These are phyloP conservation scores for Coemansia sp. DNA, from an alignment of 192 early-diverging fungal genomes.

Conservation along the genomic window DNA sequence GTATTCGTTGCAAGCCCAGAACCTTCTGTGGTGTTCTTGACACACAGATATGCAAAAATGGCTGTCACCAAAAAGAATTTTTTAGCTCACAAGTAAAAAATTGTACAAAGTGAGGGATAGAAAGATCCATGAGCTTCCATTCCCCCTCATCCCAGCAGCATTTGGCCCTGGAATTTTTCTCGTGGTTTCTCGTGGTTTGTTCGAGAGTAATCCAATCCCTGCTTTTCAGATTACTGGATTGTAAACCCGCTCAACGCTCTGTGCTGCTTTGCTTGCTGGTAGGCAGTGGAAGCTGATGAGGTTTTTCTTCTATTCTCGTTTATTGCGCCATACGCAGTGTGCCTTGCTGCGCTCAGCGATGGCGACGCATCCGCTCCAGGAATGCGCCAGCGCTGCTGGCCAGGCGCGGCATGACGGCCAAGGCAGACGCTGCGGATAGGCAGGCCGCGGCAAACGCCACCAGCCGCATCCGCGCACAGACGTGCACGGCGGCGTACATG, in stretches of 20 bases:
- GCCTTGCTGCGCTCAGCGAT: too few relatives aligned
- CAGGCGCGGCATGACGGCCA: conserved; percentile 1
- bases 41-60: not conserved
- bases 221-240: too few relatives aligned
- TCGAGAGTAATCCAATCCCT: too few relatives aligned
- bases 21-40: conserved; percentile 14
- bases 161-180: too few relatives aligned
- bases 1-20: conserved; percentile 4
- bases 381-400: not conserved
- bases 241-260: too few relatives aligned
- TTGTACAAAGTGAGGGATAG: conserved; percentile 3
- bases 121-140: conserved; percentile 41
- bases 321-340: too few relatives aligned
- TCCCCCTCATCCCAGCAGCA: conserved; percentile 14
- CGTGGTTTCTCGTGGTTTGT: too few relatives aligned
- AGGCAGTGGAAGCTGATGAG: too few relatives aligned
- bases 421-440: not conserved
- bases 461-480: conserved; percentile 4
- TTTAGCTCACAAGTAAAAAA: not conserved
- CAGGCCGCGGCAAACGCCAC: not conserved
- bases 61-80: conserved; percentile 5
- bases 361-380: too few relatives aligned
- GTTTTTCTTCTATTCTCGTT: too few relatives aligned
- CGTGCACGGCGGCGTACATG: conserved; percentile 55
- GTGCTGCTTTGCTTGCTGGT: too few relatives aligned